These are phyloP conservation scores for Chiua sp. DNA, from an alignment of 1,284 basidiomycete genomes.

Conservation along the genomic window DNA sequence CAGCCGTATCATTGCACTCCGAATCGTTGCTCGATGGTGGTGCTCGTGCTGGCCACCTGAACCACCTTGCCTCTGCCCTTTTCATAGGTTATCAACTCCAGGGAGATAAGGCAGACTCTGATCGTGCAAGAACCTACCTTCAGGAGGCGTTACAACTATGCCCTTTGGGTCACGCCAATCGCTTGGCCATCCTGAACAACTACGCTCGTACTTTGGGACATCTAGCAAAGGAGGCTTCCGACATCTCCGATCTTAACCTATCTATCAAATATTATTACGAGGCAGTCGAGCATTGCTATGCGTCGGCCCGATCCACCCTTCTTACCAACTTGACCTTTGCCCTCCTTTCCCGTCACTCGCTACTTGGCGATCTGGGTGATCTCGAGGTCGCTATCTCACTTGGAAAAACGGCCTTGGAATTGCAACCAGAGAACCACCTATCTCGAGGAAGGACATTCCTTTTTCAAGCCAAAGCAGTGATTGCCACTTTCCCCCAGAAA, in stretches of 20 bases:
- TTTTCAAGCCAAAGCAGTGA: constrained; percentile 16
- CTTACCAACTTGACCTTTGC: constrained; percentile 12
- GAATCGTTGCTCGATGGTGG: background rate
- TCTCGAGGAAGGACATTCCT: constrained; percentile 12
- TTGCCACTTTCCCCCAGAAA: constrained; percentile 4
- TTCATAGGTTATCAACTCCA: constrained; percentile 26
- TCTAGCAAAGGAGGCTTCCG: constrained; percentile 4
- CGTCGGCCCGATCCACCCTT: constrained; percentile 6
- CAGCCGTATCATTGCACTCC: constrained; percentile 8
- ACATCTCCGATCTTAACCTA: background rate
- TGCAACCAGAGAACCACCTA: constrained; percentile 11
- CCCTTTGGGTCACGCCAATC: constrained; percentile 6
- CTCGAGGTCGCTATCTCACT: constrained; percentile 17
- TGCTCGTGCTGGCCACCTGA: constrained; percentile 8
- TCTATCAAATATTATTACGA: constrained; percentile 6
- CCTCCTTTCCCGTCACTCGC: constrained; percentile 13
- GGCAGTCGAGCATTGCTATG: constrained; percentile 17
- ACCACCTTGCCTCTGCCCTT: constrained; percentile 18
- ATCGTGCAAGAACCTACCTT: constrained; percentile 14
- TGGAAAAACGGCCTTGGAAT: constrained; percentile 14
- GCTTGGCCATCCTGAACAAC: constrained; percentile 15
- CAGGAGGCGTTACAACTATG: constrained; percentile 11
- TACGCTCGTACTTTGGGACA: constrained; percentile 17
- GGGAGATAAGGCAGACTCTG: constrained; percentile 18
- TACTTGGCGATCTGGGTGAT: constrained; percentile 7